Percentiles rank a stretch among this genome's conserved stretches.
Conservation (phyloP, 345 rosid genomes). For the Gossypium rotundifolium region DNA sequence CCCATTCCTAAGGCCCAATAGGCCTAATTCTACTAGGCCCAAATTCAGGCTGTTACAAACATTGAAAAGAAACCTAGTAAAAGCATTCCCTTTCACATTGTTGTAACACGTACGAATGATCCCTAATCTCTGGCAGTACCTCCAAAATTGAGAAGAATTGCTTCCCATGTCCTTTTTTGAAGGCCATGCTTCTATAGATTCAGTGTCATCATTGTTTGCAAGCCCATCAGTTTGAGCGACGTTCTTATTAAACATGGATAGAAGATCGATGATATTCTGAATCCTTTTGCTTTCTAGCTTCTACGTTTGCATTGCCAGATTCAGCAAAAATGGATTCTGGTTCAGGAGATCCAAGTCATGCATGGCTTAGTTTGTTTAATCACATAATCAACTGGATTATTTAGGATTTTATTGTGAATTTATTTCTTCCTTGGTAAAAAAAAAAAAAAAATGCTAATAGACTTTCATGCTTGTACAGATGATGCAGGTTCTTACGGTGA, state of each 20-base stretch:
- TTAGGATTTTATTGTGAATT: too few relatives aligned
- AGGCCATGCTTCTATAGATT: constrained; percentile 55
- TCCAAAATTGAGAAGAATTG: constrained; percentile 67
- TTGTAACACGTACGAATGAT: constrained; percentile 46
- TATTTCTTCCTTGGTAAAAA: too few relatives aligned
- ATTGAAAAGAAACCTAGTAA: constrained; percentile 53
- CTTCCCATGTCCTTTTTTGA: constrained; percentile 53
- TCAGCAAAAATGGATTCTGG: constrained; percentile 30
- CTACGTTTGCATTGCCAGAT: constrained; percentile 31
- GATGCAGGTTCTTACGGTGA: too few relatives aligned
- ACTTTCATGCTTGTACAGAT: too few relatives aligned
- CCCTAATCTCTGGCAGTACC: constrained; percentile 72
- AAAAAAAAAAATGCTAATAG: too few relatives aligned
- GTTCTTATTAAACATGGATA: constrained; percentile 44
- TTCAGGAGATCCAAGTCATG: constrained; percentile 1
- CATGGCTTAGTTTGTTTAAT: too few relatives aligned
- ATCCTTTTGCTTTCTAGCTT: constrained; percentile 32
- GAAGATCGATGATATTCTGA: constrained; percentile 60
- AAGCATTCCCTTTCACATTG: constrained; percentile 73
- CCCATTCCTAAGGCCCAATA: too few relatives aligned
- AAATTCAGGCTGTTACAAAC: too few relatives aligned
- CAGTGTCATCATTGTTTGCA: constrained; percentile 28
- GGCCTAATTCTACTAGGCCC: too few relatives aligned
- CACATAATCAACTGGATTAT: too few relatives aligned
- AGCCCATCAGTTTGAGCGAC: constrained; percentile 30